Percentiles rank a stretch among this genome's conserved stretches.
These are phyloP conservation scores for Coemansia sp. DNA, from an alignment of 192 early-diverging fungal genomes.

Conservation along the genomic window DNA sequence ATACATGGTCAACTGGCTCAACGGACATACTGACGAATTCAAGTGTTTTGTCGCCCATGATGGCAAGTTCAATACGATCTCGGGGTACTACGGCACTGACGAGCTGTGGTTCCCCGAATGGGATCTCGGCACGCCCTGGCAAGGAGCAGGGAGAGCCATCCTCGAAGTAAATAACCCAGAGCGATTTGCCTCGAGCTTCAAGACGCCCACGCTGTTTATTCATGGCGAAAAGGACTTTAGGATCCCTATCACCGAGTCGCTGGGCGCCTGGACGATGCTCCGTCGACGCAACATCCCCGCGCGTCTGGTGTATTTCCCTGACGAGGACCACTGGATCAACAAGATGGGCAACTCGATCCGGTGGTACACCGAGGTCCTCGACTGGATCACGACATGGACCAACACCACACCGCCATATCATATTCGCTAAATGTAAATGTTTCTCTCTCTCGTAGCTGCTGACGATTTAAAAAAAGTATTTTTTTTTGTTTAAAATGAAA, in stretches of 20 bases:
- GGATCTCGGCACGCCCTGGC: slow-evolving; percentile 70
- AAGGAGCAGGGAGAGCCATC: slow-evolving; percentile 39
- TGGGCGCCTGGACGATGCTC: slow-evolving; percentile 70
- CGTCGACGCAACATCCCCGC: slow-evolving; percentile 66
- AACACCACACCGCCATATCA: slow-evolving; percentile 31
- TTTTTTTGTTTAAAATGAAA: neutral
- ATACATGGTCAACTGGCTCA: slow-evolving; percentile 85
- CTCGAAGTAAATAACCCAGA: slow-evolving; percentile 69
- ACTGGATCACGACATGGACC: slow-evolving; percentile 52
- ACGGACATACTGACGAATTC: slow-evolving; percentile 77
- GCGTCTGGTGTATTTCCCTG: slow-evolving; percentile 69
- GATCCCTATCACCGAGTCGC: slow-evolving; percentile 62
- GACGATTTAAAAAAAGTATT: neutral
- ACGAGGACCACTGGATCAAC: slow-evolving; percentile 69
- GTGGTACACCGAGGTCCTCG: slow-evolving; percentile 67
- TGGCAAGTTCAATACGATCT: slow-evolving; percentile 63
- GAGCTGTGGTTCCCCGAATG: slow-evolving; percentile 75
- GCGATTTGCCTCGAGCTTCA: slow-evolving; percentile 64
- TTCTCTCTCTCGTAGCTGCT: neutral
- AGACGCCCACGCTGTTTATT: slow-evolving; percentile 74
- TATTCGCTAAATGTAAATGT: neutral
- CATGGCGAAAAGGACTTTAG: slow-evolving; percentile 70
- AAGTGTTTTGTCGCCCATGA: slow-evolving; percentile 69
- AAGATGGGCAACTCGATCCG: slow-evolving; percentile 64
- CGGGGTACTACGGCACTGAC: slow-evolving; percentile 64